Evolutionary conservation across 768 basidiomycete species (phyloP).

Genomic region (Mrakia hoshinonis): DNA sequence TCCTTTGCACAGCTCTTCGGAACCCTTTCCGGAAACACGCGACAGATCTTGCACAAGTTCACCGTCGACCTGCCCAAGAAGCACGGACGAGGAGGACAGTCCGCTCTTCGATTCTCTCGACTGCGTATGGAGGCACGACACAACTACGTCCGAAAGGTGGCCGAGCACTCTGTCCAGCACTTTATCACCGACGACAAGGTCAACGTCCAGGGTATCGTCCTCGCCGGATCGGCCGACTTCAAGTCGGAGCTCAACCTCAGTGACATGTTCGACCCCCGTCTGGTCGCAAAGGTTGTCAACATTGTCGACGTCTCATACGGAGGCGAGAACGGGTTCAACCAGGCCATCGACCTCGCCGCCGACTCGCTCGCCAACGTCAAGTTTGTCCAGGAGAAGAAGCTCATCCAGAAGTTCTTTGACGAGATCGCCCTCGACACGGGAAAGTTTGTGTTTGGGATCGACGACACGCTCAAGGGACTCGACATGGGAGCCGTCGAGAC

Average conservation of each 20-base stretch:
- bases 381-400: conserved; percentile 96
- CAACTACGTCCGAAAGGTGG: conserved; percentile 99
- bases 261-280: conserved; percentile 87
- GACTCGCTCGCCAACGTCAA: conserved; percentile 97
- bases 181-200: conserved; percentile 97
- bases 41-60: conserved; percentile 96
- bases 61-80: conserved; percentile 99
- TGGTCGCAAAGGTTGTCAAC: conserved; percentile 88
- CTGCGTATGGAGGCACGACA: conserved; percentile 97
- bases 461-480: conserved; percentile 89
- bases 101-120: conserved; percentile 98
- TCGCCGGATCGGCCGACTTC: conserved; percentile 96
- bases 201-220: conserved; percentile 89
- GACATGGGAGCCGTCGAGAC: conserved; percentile 96
- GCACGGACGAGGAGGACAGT: conserved; percentile 97
- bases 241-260: conserved; percentile 94
- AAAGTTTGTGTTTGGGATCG: conserved; percentile 94
- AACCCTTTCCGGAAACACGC: conserved; percentile 89
- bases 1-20: conserved; percentile 61
- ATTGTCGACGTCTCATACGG: conserved; percentile 98
- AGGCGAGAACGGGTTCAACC: conserved; percentile 98
- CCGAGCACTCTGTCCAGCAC: conserved; percentile 92
- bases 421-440: conserved; percentile 97
- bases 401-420: conserved; percentile 97
- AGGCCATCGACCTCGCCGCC: conserved; percentile 95